phyloP scores from a whole-genome alignment of 306 rosid species.

The Citrullus colocynthis region DNA sequence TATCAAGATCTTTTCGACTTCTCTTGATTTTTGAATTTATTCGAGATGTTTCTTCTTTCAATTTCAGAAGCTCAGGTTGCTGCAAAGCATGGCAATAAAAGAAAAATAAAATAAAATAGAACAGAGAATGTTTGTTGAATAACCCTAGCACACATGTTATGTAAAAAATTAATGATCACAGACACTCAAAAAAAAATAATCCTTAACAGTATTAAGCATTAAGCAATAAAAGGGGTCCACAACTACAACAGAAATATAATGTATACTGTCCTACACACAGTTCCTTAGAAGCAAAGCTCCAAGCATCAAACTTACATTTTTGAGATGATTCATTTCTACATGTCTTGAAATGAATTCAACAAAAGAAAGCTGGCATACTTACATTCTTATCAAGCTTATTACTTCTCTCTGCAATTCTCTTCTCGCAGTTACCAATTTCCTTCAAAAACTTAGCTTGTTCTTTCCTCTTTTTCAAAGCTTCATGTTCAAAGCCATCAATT shows the following conservation, averaged over 20 bases:
- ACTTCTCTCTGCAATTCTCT: constrained; percentile 63
- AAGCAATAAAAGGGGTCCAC: background rate
- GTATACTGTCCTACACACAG: background rate
- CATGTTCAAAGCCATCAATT: constrained; percentile 50
- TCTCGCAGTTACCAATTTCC: constrained; percentile 63
- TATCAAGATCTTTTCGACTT: constrained; percentile 61
- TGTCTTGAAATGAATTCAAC: background rate
- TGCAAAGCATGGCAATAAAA: constrained; percentile 29
- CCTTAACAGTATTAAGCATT: background rate
- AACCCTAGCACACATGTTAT: background rate
- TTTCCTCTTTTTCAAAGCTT: constrained; percentile 72
- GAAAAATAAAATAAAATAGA: background rate
- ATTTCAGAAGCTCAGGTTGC: constrained; percentile 95
- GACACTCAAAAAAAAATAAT: background rate
- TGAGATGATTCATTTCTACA: background rate
- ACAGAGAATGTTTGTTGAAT: background rate
- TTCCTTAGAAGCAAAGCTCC: background rate
- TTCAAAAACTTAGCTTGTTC: constrained; percentile 71
- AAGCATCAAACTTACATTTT: background rate
- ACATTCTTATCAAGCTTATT: constrained; percentile 76
- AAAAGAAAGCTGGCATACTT: constrained; percentile 23
- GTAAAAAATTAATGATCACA: background rate
- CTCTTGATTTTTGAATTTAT: constrained; percentile 73
- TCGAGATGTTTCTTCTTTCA: constrained; percentile 90
- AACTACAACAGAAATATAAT: background rate